Evolutionary conservation across 2,329 filamentous ascomycete genomes (phyloP), one percentile per base, ranked within the genome.

Genomic region (Botrytis squamosa): DNA sequence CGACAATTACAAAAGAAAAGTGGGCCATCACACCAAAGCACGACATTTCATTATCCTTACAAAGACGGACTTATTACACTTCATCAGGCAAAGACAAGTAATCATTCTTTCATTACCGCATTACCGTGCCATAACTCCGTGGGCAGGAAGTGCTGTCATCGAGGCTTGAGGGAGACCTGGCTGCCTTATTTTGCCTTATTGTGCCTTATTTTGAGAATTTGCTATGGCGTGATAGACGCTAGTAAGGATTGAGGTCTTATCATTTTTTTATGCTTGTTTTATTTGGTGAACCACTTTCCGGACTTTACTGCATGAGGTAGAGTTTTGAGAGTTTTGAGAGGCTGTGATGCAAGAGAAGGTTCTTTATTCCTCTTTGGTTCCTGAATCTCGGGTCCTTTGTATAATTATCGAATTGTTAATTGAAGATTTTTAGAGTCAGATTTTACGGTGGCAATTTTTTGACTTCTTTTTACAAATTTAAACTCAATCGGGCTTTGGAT

Each of bases 191-290:
- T n/a, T 33, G 62, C 62, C 62, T 44, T 22, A 33, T 46, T 36
- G 2, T 38, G 64, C 64, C 64, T 67, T 40, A 46, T 7, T 12
- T 40, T 40, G 65, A 68, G 65, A 57, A 68, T 68, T 57, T 29
- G 46, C 60, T 59, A 72, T 72, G 71, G 71, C 71, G 71, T 72
- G 71, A 72, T 72, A 57, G 71, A 46, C 71, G 63, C 71, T 72
- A 72, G 71, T 59, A 72, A 36, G 71, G 71, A 68, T 72, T 33
- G 8, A 40, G 29, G 4, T 57, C 36, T 40, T 55, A 57, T 40
- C 46, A 49, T 2, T 36, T 70, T 59, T 42, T 59, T 36, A 29
- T 57, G 49, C 25, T 52, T 52, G 44, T 52, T 67, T 36, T 52
- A 22, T 25, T 66, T 66, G 22, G 29, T 66, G n/a, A 36, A 33